Conservation (phyloP, 2,329 filamentous ascomycete genomes). For the Allantophomopsis cytisporea region DNA sequence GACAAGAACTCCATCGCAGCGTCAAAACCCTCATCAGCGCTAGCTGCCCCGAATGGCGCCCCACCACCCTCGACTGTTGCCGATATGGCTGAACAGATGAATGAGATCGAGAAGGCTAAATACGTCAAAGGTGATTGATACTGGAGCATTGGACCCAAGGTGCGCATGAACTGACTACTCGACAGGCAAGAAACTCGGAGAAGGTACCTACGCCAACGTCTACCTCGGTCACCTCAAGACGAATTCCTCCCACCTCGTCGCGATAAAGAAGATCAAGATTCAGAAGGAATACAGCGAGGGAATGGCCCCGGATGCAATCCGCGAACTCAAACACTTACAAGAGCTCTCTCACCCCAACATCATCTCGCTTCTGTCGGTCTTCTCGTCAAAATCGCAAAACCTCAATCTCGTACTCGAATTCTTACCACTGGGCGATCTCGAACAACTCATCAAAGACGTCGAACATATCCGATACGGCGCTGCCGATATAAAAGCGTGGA, state of each 20-base stretch:
- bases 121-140: slow-evolving; percentile 63
- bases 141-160: not conserved
- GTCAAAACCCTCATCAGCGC: slow-evolving; percentile 2
- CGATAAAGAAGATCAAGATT: slow-evolving; percentile 88
- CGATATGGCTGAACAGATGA: slow-evolving; percentile 67
- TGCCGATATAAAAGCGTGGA: slow-evolving; percentile 95
- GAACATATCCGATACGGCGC: slow-evolving; percentile 66
- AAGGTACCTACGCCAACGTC: slow-evolving; percentile 94
- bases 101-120: slow-evolving; percentile 71
- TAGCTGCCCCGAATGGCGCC: slow-evolving; percentile 8
- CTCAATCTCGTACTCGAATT: slow-evolving; percentile 92
- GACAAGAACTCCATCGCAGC: slow-evolving; percentile 1
- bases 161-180: not conserved
- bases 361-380: slow-evolving; percentile 83
- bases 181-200: slow-evolving; percentile 76
- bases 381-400: slow-evolving; percentile 92
- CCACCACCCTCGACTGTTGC: slow-evolving; percentile 17
- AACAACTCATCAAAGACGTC: slow-evolving; percentile 84
- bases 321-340: slow-evolving; percentile 90
- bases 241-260: slow-evolving; percentile 63
- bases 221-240: slow-evolving; percentile 71
- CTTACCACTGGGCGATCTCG: slow-evolving; percentile 83
- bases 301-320: slow-evolving; percentile 85
- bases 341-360: slow-evolving; percentile 93
- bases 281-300: slow-evolving; percentile 81